A percentile compares a stretch with the other conserved stretches of the same genome.
phyloP scores from a whole-genome alignment of 768 basidiomycete species.

The Podaxis carcinomalis region DNA sequence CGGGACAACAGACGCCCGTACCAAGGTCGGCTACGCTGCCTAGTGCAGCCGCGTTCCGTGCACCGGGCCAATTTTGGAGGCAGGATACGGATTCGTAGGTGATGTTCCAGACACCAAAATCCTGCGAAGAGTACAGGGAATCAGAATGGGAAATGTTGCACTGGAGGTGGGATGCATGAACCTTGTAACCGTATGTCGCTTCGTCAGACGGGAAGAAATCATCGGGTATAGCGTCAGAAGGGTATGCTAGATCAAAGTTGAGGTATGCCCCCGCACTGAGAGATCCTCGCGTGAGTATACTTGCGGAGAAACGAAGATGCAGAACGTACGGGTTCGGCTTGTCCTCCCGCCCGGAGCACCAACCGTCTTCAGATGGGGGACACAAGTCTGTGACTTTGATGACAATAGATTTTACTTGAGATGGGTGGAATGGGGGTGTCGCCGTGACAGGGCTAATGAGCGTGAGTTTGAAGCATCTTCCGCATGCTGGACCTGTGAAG shows the following conservation, averaged over 20 bases:
- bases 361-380: conserved; percentile 55
- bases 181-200: conserved; percentile 57
- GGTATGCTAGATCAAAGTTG: conserved; percentile 83
- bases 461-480: conserved; percentile 76
- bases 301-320: not conserved
- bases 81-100: conserved; percentile 67
- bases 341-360: conserved; percentile 64
- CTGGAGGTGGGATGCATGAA: conserved; percentile 10
- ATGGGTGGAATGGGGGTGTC: conserved; percentile 66
- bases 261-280: conserved; percentile 62
- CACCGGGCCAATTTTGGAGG: conserved; percentile 58
- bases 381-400: conserved; percentile 82
- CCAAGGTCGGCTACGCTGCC: conserved; percentile 62
- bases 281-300: not conserved
- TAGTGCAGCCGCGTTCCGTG: conserved; percentile 51
- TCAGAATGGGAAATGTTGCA: not conserved
- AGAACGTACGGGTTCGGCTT: conserved; percentile 59
- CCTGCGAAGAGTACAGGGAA: conserved; percentile 32
- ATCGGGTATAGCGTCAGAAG: conserved; percentile 62
- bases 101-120: conserved; percentile 87
- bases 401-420: conserved; percentile 54
- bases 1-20: conserved; percentile 67
- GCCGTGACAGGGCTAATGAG: conserved; percentile 64
- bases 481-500: conserved; percentile 60
- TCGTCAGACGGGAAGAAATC: conserved; percentile 75